Base-by-base conservation (phyloP, 768 basidiomycete species). In the Hypholoma sublateritium region DNA sequence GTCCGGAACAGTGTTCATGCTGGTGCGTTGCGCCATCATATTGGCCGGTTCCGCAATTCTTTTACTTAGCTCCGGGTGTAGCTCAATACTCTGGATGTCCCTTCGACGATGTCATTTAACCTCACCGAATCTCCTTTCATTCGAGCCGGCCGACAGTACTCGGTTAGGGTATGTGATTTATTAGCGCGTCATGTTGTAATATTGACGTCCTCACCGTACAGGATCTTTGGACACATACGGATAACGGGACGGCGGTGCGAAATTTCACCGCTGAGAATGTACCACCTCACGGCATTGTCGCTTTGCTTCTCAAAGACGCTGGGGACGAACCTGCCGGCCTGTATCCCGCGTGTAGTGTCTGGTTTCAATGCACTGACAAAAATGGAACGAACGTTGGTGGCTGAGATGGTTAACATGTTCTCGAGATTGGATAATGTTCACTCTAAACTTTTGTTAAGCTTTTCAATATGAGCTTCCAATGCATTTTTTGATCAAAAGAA, bases 201-300 rank as follows among this genome's bases (percentile, higher is more conserved):
- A 17, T 22, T 50, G 25, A 39, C 22, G 35, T 25, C 52, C 35
- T 32, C 42, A 3, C n/a, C 19, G 28, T 43, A 21, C 53, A 89
- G 85, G 88, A 90, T 64, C 75, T 89, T 1, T 90, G 88, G 88
- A 64, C 82, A 2, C 87, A 89, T 66, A 87, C 85, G 13, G 72
- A 86, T 62, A 88, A 87, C 61, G 86, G 86, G 1, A 88, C 83
- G 0, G 82, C 81, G 0, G 74, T 84, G n/a, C 78, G 87, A 24
- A 83, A 78, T 63, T 76, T 88, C 62, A 81, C 80, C 4, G 77
- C 73, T 4, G 50, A 71, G 11, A 70, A 72, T 21, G 85, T 89
- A 14, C 86, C 87, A 2, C 65, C 85, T 9, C 88, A 89, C 57
- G 88, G 87, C 5, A 86, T 88, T 28, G 80, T 85, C 22, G 88